Evolutionary conservation across 331 rosid species (phyloP).

Genomic region (Rhamnella rubrinervis): DNA sequence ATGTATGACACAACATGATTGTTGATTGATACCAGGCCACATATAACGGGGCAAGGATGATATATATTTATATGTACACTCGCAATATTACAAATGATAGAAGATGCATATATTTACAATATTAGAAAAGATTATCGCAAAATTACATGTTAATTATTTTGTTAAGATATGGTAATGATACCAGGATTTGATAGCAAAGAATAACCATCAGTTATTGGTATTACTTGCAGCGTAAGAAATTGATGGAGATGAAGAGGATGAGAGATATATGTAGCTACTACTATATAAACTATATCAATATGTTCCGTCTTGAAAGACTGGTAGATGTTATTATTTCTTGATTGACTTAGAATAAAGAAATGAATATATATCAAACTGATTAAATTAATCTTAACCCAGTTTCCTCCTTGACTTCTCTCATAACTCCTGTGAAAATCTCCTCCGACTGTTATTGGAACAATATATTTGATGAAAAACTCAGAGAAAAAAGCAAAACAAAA

Average conservation of each 20-base stretch:
- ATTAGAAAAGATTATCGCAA: too few species aligned
- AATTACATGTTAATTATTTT: too few species aligned
- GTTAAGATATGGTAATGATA: too few species aligned
- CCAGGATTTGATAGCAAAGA: background rate
- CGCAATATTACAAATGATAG: too few species aligned
- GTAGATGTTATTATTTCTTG: background rate
- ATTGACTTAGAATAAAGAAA: background rate
- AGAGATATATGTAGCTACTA: too few species aligned
- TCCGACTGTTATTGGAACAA: constrained; percentile 54
- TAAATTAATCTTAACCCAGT: constrained; percentile 60
- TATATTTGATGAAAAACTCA: constrained; percentile 9
- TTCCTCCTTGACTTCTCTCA: constrained; percentile 98
- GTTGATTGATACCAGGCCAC: too few species aligned
- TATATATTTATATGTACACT: too few species aligned
- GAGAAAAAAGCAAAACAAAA: background rate
- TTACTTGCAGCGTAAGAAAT: background rate
- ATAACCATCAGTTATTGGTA: background rate
- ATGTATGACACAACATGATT: too few species aligned
- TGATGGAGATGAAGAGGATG: too few species aligned
- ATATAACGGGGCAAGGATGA: too few species aligned
- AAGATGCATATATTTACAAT: too few species aligned
- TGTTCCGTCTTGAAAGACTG: background rate
- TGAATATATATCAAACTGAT: background rate
- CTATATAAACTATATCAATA: background rate
- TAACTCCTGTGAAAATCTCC: constrained; percentile 86